Evolutionary conservation across 176 grass and related monocot genomes (phyloP), one percentile per base, ranked within the genome.

Genomic region (Calamus simplicifolius): DNA sequence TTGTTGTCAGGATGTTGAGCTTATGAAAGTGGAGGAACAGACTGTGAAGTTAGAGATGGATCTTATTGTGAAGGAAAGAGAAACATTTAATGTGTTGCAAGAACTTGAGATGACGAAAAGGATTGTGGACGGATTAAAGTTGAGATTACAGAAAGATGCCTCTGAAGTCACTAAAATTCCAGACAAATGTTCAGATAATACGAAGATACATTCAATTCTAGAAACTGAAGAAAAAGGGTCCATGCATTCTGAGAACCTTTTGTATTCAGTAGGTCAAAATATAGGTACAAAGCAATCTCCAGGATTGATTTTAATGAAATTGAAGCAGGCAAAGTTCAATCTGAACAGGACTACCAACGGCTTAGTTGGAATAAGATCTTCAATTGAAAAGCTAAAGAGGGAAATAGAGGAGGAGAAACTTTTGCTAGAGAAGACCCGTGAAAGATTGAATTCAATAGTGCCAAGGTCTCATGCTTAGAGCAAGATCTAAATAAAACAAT

Each of bases 31-130:
- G 21, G 93, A 98, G 66, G 93, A 98, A 73, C 73, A 83, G 57
- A 89, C 87, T n/a, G 88, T 92, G 48, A 98, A 92, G 73, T 59
- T 92, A 8, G 93, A 98, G 88, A 92, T 98, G 93, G 93, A 88
- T 65, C 84, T 98, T 31, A 88, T 92, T 78, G 79, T 83, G 8
- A 98, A 85, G 84, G 87, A 98, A 85, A 85, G 78, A 38, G 88
- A 92, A 70, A 98, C 84, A 57, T 74, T 92, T 13, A 85, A 92
- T 71, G 81, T 92, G 29, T 81, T 98, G 52, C 80, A 85, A 78
- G 87, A 98, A 67, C 21, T 98, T 27, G 84, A 92, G 57, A 70
- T 63, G 59, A 89, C 84, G 51, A 92, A 92, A 75, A 78, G 71
- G 58, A 66, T 79, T 66, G 82, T 85, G 57, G 84, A 89, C 63